phyloP scores from a whole-genome alignment of 139 green algal genomes.

The Nannochloris sp. region DNA sequence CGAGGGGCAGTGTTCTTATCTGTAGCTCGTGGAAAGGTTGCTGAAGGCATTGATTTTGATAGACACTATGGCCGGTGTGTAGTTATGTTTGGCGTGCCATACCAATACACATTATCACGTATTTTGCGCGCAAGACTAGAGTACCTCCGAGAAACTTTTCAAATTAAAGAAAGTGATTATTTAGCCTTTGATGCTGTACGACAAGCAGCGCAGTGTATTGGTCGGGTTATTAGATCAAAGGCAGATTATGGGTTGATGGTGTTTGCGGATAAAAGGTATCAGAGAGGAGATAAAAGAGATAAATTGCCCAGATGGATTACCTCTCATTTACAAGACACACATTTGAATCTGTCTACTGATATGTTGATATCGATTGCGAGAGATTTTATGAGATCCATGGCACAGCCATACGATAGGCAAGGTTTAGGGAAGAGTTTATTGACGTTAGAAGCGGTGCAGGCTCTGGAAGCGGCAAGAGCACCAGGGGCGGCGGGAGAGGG shows the following conservation, averaged over 20 bases:
- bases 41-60: conserved; percentile 99
- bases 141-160: conserved; percentile 87
- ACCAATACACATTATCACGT: conserved; percentile 84
- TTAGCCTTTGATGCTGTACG: conserved; percentile 95
- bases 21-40: conserved; percentile 66
- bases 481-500: background rate
- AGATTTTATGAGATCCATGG: conserved; percentile 92
- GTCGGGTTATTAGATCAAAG: conserved; percentile 97
- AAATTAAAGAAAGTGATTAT: conserved; percentile 91
- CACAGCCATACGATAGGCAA: conserved; percentile 70
- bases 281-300: conserved; percentile 94
- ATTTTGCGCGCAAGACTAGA: conserved; percentile 84
- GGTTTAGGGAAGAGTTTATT: conserved; percentile 64
- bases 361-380: conserved; percentile 86
- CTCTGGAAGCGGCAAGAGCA: conserved; percentile 32
- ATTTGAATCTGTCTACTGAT: conserved; percentile 94
- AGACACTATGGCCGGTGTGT: conserved; percentile 83
- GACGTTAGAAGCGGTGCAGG: conserved; percentile 55
- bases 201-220: conserved; percentile 96
- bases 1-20: conserved; percentile 92
- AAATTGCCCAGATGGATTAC: conserved; percentile 95
- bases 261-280: conserved; percentile 69
- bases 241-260: conserved; percentile 74
- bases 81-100: conserved; percentile 98
- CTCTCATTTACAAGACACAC: conserved; percentile 75